phyloP scores from a whole-genome alignment of 2,329 filamentous ascomycete genomes.

The Arachnomyces sp. region DNA sequence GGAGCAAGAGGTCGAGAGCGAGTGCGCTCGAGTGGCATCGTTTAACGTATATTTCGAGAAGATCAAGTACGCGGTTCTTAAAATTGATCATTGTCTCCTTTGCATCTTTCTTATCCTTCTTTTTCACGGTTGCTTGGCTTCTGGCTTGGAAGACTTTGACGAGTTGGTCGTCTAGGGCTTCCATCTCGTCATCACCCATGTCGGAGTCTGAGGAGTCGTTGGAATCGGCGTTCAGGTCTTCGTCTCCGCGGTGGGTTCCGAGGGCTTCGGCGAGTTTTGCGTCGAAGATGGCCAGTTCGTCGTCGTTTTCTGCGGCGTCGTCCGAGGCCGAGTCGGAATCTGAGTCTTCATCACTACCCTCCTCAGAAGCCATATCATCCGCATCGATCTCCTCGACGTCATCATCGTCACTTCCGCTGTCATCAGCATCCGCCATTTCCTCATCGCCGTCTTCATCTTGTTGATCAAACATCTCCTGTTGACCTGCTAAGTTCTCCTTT shows the following conservation, averaged over 20 bases:
- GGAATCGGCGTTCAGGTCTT: constrained; percentile 48
- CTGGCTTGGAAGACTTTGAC: constrained; percentile 77
- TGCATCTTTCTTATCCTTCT: constrained; percentile 78
- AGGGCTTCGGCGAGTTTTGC: constrained; percentile 68
- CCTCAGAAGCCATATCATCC: constrained; percentile 54
- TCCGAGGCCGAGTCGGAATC: constrained; percentile 18
- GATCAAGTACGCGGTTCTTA: constrained; percentile 85
- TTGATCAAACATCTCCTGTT: constrained; percentile 75
- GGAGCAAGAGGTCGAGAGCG: constrained; percentile 62
- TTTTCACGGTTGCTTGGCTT: constrained; percentile 59
- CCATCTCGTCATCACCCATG: constrained; percentile 96
- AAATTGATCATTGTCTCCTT: constrained; percentile 87
- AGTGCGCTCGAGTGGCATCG: constrained; percentile 62
- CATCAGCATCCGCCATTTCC: constrained; percentile 25
- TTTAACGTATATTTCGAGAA: constrained; percentile 76
- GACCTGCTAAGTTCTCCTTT: constrained; percentile 73
- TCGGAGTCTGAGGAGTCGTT: constrained; percentile 58
- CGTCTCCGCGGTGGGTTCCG: constrained; percentile 54
- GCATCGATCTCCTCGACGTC: constrained; percentile 22
- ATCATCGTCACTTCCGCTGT: constrained; percentile 12
- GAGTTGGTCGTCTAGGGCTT: constrained; percentile 74
- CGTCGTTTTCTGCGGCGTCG: constrained; percentile 12
- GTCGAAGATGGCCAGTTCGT: constrained; percentile 12
- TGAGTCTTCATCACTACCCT: constrained; percentile 41
- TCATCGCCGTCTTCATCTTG: constrained; percentile 41